Evolutionary conservation across 805 yeast species (phyloP).

Genomic region (Huiozyma sinensis): DNA sequence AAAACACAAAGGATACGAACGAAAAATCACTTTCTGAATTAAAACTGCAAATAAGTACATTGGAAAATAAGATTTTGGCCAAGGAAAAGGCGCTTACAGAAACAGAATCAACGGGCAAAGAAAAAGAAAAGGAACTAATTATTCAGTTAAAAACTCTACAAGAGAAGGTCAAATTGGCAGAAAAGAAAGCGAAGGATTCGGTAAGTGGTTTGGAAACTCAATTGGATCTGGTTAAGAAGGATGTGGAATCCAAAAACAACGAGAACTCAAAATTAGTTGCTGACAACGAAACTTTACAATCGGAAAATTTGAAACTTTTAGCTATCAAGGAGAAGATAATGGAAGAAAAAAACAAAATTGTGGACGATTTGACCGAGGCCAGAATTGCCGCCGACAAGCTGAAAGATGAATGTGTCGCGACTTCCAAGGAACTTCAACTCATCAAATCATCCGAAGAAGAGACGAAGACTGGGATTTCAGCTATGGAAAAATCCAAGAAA

Average conservation of each 20-base stretch:
- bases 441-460: not conserved
- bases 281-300: not conserved
- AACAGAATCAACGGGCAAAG: not conserved
- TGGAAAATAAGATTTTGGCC: conserved; percentile 1
- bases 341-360: not conserved
- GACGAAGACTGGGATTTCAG: not conserved
- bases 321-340: not conserved
- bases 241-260: not conserved
- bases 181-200: not conserved
- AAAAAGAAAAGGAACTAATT: not conserved
- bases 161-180: not conserved
- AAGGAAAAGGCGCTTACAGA: not conserved
- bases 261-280: not conserved
- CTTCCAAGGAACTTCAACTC: no score
- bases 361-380: not conserved
- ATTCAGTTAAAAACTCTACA: not conserved
- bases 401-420: not conserved
- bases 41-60: conserved; percentile 1
- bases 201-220: not conserved
- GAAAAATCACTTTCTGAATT: conserved; percentile 1
- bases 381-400: not conserved
- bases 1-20: conserved; percentile 2
- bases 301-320: not conserved
- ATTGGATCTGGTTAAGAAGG: not conserved
- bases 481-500: not conserved